Evolutionary conservation across 2,329 filamentous ascomycete species (phyloP).

Genomic region (Cladosporium cucumerinum): DNA sequence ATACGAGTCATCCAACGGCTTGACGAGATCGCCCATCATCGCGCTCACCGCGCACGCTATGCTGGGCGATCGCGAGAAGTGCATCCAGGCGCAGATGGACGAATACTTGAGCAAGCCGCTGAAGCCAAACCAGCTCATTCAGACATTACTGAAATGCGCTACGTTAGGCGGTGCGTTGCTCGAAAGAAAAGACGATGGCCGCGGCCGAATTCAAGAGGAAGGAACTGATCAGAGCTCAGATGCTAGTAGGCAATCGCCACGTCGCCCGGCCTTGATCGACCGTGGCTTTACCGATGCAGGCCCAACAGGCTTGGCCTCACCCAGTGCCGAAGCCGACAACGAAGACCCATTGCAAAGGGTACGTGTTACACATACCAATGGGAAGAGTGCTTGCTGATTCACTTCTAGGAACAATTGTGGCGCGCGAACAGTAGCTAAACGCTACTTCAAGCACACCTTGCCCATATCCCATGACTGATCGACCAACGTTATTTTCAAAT

Average conservation of each 20-base stretch:
- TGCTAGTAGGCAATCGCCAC: conserved; percentile 25
- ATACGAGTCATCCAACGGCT: conserved; percentile 78
- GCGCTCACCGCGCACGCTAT: conserved; percentile 96
- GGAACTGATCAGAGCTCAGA: conserved; percentile 17
- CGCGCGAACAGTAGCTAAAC: conserved; percentile 30
- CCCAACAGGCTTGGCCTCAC: conserved; percentile 59
- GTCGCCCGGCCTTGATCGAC: conserved; percentile 56
- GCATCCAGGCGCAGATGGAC: conserved; percentile 98
- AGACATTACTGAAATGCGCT: conserved; percentile 94
- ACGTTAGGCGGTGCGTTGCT: conserved; percentile 81
- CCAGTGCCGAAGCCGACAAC: conserved; percentile 58
- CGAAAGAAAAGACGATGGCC: conserved; percentile 62
- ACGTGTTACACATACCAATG: conserved; percentile 29
- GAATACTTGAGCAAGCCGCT: conserved; percentile 96
- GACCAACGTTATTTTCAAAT: background rate
- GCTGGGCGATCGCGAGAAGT: conserved; percentile 97
- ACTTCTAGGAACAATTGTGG: conserved; percentile 27
- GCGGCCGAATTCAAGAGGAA: conserved; percentile 26
- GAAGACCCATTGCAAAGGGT: conserved; percentile 59
- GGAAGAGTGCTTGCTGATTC: conserved; percentile 14
- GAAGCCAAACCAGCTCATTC: conserved; percentile 95
- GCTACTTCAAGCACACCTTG: background rate
- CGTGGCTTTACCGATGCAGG: conserved; percentile 69
- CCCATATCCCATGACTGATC: background rate
- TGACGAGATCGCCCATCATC: conserved; percentile 88